Base-by-base conservation (phyloP, 441 rosid genomes). In the Erysimum cheiri region DNA sequence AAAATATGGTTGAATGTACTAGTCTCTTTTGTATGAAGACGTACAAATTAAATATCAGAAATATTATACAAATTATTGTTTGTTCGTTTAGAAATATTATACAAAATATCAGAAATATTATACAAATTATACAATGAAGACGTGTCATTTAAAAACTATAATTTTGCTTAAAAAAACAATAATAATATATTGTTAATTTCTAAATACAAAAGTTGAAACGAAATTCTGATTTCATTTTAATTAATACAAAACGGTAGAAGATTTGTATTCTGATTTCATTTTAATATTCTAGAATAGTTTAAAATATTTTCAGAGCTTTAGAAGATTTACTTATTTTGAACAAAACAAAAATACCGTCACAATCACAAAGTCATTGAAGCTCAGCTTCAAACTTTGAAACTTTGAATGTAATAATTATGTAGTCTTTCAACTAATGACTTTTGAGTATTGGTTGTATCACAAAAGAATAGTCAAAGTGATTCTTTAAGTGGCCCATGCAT, bases 371-470 rank as follows among this genome's bases (percentile, higher is more conserved):
- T 50, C 36, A 53, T 52, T 52, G 36, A 41, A 61, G 61, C 61
- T 40, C 36, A 39, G 19, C 41, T 57, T 68, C 64, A n/a, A n/a
- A n/a, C n/a, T n/a, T n/a, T n/a, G n/a, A 68, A 46, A 53, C 49
- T 69, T 69, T 60, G 53, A 70, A 36, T 33, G 28, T 28, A 61
- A 15, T 31, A 22, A 8, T 28, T 24, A 44, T 55, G 35, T 54
- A 57, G 22, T 10, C 35, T 24, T 19, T 53, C 37, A 36, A 24
- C 41, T 36, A 13, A 4, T 33, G 35, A n/a, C 24, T 15, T 6
- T 44, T 31, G 63, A 46, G 14, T 12, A 57, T 24, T 56, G 15
- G 9, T 46, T 41, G 37, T 41, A 8, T 57, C 15, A n/a, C 26
- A 24, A 43, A 41, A 56, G 26, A 37, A 46, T 46, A 22, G 39